A percentile compares a stretch with the other conserved stretches of the same genome.
Evolutionary conservation across 1,139 yeast species (phyloP).

Genomic region (Debaryomycetaceae sp.): DNA sequence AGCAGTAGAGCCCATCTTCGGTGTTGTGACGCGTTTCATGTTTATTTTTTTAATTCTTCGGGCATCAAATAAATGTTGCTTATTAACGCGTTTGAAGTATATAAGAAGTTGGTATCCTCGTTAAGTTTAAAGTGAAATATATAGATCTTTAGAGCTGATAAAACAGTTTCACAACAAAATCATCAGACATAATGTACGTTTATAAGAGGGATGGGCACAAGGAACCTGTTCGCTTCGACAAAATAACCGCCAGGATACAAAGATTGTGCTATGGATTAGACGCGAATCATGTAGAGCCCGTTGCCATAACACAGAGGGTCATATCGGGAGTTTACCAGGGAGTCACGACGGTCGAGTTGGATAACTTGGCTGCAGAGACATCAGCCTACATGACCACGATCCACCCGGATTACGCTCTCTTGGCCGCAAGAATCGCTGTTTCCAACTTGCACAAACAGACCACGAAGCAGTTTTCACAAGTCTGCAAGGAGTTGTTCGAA

Average conservation of each 20-base stretch:
- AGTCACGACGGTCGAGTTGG: slow-evolving; percentile 89
- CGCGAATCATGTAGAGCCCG: slow-evolving; percentile 80
- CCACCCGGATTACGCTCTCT: slow-evolving; percentile 92
- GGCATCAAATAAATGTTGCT: not conserved
- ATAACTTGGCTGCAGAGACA: slow-evolving; percentile 93
- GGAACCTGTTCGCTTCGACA: slow-evolving; percentile 81
- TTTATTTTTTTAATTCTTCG: not conserved
- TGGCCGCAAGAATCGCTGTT: slow-evolving; percentile 94
- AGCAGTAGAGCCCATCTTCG: not conserved
- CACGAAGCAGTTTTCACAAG: slow-evolving; percentile 81
- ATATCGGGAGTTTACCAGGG: slow-evolving; percentile 94
- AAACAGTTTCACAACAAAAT: not conserved
- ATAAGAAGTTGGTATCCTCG: not conserved
- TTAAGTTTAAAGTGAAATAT: too few relatives aligned
- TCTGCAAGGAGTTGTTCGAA: slow-evolving; percentile 61
- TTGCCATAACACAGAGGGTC: slow-evolving; percentile 82
- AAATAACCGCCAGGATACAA: slow-evolving; percentile 50
- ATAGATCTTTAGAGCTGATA: not conserved
- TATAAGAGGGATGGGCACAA: slow-evolving; percentile 71
- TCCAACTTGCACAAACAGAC: slow-evolving; percentile 92
- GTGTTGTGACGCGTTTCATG: not conserved
- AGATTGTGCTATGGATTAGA: slow-evolving; percentile 77
- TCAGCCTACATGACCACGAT: slow-evolving; percentile 96
- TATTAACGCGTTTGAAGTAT: not conserved
- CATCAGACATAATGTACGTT: slow-evolving; percentile 39